These are phyloP conservation scores for Mycena olivaceomarginata DNA, from an alignment of 768 basidiomycete species.

Conservation along the genomic window DNA sequence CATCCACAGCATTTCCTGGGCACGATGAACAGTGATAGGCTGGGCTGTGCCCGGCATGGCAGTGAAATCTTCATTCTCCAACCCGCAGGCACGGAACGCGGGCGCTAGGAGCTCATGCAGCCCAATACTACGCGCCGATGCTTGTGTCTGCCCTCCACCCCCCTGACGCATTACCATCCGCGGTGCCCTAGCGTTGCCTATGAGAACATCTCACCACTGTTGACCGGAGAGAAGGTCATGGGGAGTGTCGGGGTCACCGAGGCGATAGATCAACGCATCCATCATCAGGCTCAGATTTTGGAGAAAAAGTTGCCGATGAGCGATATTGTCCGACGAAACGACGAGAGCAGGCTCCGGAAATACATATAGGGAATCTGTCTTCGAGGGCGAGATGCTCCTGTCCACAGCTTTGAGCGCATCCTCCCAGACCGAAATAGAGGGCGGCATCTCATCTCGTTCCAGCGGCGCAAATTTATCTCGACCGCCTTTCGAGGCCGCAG, in stretches of 20 bases:
- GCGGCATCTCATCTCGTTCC: neutral
- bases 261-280: neutral
- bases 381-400: neutral
- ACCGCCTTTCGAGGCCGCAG: neutral
- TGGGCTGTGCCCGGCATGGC: neutral
- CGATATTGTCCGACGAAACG: neutral
- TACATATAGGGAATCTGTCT: neutral
- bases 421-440: neutral
- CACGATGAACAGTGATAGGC: neutral
- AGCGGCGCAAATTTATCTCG: neutral
- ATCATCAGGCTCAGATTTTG: neutral
- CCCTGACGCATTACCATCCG: too few relatives aligned
- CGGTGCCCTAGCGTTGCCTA: neutral
- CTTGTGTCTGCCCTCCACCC: neutral
- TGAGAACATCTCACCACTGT: constrained; percentile 12
- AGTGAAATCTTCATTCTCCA: neutral
- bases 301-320: neutral
- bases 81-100: constrained; percentile 5
- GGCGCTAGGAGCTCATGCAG: neutral
- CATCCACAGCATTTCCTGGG: constrained; percentile 1
- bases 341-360: neutral
- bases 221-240: neutral
- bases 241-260: neutral
- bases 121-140: neutral
- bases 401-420: neutral